These are phyloP conservation scores for Salix brachista DNA, from an alignment of 345 rosid species.

Conservation along the genomic window DNA sequence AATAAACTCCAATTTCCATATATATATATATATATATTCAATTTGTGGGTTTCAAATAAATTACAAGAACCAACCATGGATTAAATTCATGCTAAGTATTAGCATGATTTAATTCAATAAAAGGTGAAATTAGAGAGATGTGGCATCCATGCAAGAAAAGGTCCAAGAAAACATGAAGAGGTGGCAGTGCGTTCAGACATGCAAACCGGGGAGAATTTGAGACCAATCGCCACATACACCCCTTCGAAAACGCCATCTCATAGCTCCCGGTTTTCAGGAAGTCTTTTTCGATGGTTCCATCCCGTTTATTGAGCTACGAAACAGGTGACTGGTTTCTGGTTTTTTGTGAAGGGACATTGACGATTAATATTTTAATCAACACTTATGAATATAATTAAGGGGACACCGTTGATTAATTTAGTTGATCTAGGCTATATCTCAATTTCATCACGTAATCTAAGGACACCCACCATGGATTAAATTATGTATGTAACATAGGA, in stretches of 20 bases:
- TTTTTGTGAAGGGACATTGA: not conserved
- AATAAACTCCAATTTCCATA: not conserved
- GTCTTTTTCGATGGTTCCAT: not conserved
- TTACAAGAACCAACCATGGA: no score
- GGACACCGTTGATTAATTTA: no score
- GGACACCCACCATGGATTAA: not conserved
- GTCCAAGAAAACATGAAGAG: not conserved
- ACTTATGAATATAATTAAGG: not conserved
- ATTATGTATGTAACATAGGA: not conserved
- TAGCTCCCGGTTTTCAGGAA: conserved; percentile 22
- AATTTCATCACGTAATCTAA: not conserved
- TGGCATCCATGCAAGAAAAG: not conserved
- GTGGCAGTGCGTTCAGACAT: not conserved
- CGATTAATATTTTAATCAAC: not conserved
- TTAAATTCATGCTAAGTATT: no score
- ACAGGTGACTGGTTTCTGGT: not conserved
- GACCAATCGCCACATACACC: not conserved
- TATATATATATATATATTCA: not conserved
- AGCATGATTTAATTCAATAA: not conserved
- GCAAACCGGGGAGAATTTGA: not conserved
- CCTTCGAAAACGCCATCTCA: not conserved
- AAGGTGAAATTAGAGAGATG: not conserved
- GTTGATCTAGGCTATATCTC: not conserved
- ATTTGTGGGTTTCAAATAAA: not conserved
- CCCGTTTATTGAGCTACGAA: not conserved